Evolutionary conservation across 108 stramenopile genomes (phyloP).

Genomic region (Cyclostephanos invisitatus): DNA sequence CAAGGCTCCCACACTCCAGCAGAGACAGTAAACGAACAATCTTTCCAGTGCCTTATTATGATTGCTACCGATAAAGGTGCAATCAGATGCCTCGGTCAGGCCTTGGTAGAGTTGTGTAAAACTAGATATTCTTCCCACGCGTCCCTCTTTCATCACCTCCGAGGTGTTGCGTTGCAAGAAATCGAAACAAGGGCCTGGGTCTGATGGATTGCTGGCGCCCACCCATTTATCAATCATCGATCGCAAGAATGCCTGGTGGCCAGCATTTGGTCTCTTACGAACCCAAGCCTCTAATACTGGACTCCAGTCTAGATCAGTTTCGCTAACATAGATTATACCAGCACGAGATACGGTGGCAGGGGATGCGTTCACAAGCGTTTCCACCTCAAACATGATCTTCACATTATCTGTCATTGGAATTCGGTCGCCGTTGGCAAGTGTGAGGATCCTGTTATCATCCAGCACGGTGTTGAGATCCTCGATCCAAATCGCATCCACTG

Average conservation of each 20-base stretch:
- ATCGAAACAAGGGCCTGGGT: conserved; percentile 79
- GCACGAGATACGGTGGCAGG: conserved; percentile 94
- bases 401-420: conserved; percentile 95
- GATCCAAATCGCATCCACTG: conserved; percentile 95
- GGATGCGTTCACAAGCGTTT: conserved; percentile 89
- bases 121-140: conserved; percentile 77
- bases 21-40: conserved; percentile 82
- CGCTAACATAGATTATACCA: conserved; percentile 92
- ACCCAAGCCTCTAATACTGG: conserved; percentile 89
- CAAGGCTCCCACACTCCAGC: conserved; percentile 87
- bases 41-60: conserved; percentile 55
- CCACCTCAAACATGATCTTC: conserved; percentile 88
- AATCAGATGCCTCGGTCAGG: conserved; percentile 56
- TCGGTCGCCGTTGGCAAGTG: conserved; percentile 91
- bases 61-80: conserved; percentile 32
- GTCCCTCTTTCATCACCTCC: conserved; percentile 79
- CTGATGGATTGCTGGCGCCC: conserved; percentile 62
- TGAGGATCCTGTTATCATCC: conserved; percentile 90
- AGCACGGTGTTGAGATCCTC: conserved; percentile 93
- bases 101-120: conserved; percentile 80
- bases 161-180: conserved; percentile 69
- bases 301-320: conserved; percentile 87
- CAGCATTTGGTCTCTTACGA: conserved; percentile 59
- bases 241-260: conserved; percentile 59
- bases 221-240: conserved; percentile 76